A percentile compares a stretch with the other conserved stretches of the same genome.
phyloP scores from a whole-genome alignment of 371 early-diverging fungal species.

The Mortierella polycephala region DNA sequence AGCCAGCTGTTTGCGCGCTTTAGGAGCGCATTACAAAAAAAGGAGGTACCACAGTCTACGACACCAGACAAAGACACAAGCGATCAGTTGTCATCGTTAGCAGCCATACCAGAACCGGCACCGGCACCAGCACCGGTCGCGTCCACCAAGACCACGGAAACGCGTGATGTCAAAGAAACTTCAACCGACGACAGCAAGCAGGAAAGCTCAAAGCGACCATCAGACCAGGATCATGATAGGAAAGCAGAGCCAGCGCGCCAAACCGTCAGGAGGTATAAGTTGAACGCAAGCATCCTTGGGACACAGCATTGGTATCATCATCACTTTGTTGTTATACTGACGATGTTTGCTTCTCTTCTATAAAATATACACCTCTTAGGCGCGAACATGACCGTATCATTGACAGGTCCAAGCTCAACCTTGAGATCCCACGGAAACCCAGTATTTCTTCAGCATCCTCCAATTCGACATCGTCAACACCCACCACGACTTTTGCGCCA shows the following conservation, averaged over 20 bases:
- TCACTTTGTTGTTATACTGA: not conserved
- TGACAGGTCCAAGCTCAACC: slow-evolving; percentile 48
- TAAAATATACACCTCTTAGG: not conserved
- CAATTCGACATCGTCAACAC: slow-evolving; percentile 35
- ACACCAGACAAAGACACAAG: not conserved
- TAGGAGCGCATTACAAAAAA: slow-evolving; percentile 20
- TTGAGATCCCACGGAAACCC: slow-evolving; percentile 48
- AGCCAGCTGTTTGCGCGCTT: slow-evolving; percentile 49
- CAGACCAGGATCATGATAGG: slow-evolving; percentile 28
- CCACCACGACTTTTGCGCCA: slow-evolving; percentile 24
- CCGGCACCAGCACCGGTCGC: not conserved
- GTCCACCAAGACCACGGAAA: not conserved
- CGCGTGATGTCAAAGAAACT: not conserved
- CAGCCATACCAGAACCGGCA: not conserved
- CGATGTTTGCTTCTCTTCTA: not conserved
- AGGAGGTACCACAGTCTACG: slow-evolving; percentile 3
- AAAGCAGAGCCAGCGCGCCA: slow-evolving; percentile 15
- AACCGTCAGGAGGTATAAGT: slow-evolving; percentile 21
- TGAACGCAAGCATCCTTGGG: not conserved
- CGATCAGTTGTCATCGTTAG: not conserved
- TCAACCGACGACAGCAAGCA: not conserved
- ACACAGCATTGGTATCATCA: not conserved
- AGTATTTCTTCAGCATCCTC: slow-evolving; percentile 31
- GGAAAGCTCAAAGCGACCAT: not conserved
- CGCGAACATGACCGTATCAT: slow-evolving; percentile 42